A percentile compares a stretch with the other conserved stretches of the same genome.
phyloP scores from a whole-genome alignment of 164 flowering plant species.

The Aristolochia californica region DNA sequence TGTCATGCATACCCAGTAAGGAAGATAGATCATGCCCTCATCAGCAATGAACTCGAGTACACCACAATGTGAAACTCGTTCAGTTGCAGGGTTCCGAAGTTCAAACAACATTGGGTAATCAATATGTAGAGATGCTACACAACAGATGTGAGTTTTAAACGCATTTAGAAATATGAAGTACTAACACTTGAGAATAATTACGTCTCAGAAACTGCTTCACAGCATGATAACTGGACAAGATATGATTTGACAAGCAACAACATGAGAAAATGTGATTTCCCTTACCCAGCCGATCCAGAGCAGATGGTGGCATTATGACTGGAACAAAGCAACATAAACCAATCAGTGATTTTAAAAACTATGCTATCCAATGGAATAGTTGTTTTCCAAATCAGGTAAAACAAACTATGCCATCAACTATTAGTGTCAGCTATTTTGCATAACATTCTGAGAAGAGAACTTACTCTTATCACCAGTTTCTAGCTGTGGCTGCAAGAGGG shows the following conservation, averaged over 20 bases:
- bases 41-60: conserved; percentile 96
- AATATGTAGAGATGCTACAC: conserved; percentile 59
- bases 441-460: conserved; percentile 5
- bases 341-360: neutral
- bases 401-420: neutral
- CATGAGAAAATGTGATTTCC: neutral
- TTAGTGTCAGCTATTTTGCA: neutral
- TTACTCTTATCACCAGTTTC: conserved; percentile 79
- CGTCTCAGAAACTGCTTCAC: neutral
- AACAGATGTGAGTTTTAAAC: neutral
- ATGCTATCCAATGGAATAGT: neutral
- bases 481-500: conserved; percentile 49
- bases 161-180: neutral
- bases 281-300: conserved; percentile 68
- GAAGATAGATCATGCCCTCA: conserved; percentile 82
- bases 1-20: conserved; percentile 9
- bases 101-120: conserved; percentile 98
- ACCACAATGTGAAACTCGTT: conserved; percentile 88
- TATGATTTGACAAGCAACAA: neutral
- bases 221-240: neutral
- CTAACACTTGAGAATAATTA: neutral
- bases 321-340: conserved; percentile 9
- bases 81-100: conserved; percentile 62
- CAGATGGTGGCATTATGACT: conserved; percentile 82
- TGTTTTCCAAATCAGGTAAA: neutral